Evolutionary conservation across 108 stramenopile genomes (phyloP), one percentile per base, ranked within the genome.

Genomic region (Fragilaria radians): DNA sequence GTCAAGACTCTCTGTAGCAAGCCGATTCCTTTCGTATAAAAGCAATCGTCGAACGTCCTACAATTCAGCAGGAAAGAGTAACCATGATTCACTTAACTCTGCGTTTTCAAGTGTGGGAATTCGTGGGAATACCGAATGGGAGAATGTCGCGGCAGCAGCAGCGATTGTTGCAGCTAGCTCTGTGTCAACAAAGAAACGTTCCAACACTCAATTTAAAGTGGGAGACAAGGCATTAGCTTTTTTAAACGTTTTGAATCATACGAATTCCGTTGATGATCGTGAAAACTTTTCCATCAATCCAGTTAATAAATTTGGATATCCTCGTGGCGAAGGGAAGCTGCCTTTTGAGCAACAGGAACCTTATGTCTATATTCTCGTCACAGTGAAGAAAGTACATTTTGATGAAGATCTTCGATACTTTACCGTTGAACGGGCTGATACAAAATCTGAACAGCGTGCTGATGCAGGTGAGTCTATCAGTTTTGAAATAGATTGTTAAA

Each of bases 381-480:
- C 66, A 5, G 83, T 89, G 42, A 73, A 61, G 24, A 62, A 59
- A 24, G 76, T 89, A 23, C 91, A 86, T 59, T 87, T 81, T 60
- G 81, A 73, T 25, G 87, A 86, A 60, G 70, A 83, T 65, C 67
- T 69, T 28, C 74, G 65, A 23, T 89, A 85, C 57, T 88, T 85
- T 59, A 87, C 87, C 5, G 84, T 92, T 1, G 31, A 58, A 14
- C 73, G 91, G 52, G 68, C 49, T 23, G 87, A 92, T 59, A 78
- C 74, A 25, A 68, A 68, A 5, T 54, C 67, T 14, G 59, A 74
- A 21, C 87, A 87, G 50, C 65, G 87, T 5, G 85, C 83, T 0
- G 81, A 88, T 65, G 59, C 79, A 5, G 70, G 72, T 67, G 55
- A 51, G 71, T 54, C 17, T 7, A 50, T 22, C 36, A n/a, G 51